Conservation (phyloP, 2,329 filamentous ascomycete genomes). For the Sclerotinia nivalis region DNA sequence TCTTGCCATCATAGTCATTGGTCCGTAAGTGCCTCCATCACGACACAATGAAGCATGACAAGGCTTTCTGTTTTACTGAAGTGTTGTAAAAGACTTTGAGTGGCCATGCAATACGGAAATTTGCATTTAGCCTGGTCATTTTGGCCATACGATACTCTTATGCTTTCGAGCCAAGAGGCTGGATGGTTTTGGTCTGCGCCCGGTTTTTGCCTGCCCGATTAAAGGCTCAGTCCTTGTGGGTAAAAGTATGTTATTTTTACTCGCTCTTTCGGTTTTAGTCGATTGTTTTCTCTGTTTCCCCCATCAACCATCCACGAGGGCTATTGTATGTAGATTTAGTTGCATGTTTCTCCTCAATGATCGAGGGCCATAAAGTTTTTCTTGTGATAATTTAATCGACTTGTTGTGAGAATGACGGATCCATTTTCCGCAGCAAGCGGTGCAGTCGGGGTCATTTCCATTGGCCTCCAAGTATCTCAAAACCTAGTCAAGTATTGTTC, state of each 20-base stretch:
- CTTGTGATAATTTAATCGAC: neutral
- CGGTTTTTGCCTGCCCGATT: neutral
- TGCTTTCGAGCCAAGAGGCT: neutral
- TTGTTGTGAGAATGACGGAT: neutral
- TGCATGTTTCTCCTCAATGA: too few species aligned
- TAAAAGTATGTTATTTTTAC: neutral
- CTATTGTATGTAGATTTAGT: too few species aligned
- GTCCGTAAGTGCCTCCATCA: neutral
- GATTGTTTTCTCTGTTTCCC: neutral
- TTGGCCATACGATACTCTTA: neutral
- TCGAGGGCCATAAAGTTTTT: neutral
- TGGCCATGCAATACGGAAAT: neutral
- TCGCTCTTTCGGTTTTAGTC: neutral
- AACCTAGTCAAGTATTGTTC: neutral
- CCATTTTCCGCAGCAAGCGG: neutral
- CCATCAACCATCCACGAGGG: neutral
- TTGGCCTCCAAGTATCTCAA: neutral
- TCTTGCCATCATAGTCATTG: neutral
- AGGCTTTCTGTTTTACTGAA: neutral
- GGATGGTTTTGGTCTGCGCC: neutral
- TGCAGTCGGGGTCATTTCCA: neutral
- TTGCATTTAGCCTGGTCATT: neutral
- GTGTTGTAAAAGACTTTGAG: neutral
- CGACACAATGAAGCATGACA: neutral
- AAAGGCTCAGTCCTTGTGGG: neutral